Base-by-base conservation (phyloP, 495 filamentous ascomycete genomes). In the Terfezia claveryi region DNA sequence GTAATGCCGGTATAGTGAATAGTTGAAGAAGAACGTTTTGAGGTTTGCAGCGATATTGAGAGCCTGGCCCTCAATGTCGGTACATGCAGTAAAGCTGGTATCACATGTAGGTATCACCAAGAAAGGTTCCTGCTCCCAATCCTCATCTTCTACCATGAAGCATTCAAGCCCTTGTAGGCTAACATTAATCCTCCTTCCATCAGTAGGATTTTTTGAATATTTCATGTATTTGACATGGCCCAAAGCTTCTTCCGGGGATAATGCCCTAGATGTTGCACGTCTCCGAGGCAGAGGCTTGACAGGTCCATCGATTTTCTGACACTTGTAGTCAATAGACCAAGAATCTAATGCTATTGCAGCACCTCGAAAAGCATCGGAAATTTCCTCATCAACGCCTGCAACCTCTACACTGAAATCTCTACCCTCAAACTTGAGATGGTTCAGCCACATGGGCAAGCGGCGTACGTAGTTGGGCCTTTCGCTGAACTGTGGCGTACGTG, bases 1-100 rank as follows among this genome's bases (percentile, higher is more conserved):
- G 62, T 94, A 96, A 63, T 93, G 89, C 6, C 89, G 80, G 65
- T 92, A 95, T 1, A 99, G 74, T 4, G 92, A 96, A 63, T 95
- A 96, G 37, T 93, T 82, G 4, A 93, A 59, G 56, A 82, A 79
- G 2, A 99, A 63, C 8, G 81, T 83, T 63, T 80, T 83, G 36
- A 88, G 72, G 46, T 83, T 73, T 1, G 87, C 83, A 62, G 87
- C 85, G 52, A 96, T 71, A 62, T 95, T 85, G 62, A 95, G 80
- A 11, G 94, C 71, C 0, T 85, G 83, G 5, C 88, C 91, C 60
- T 92, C 79, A 36, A 76, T 74, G 64, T 95, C 91, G 58, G 82
- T 89, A 20, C 80, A 73, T 1, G 92, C 93, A 36, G 81, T 82
- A 54, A 95, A 75, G 2, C 84, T 80, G 55, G 94, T 72, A 61